Conservation (phyloP, 2,329 filamentous ascomycete species). For the Monosporascus ibericus region DNA sequence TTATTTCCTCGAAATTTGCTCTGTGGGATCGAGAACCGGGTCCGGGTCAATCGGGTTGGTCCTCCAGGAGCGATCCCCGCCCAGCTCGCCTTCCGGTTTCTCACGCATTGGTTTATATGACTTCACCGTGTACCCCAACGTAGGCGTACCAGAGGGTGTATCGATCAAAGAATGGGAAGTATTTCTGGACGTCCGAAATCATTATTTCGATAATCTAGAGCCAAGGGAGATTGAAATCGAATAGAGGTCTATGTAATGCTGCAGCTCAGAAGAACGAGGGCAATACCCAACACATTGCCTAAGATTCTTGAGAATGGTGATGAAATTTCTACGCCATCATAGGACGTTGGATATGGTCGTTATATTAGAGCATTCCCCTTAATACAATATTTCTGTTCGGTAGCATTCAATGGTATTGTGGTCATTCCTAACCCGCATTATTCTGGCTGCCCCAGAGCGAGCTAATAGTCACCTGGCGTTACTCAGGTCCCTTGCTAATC, state of each 20-base stretch:
- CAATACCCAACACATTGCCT: too few species aligned
- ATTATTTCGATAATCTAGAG: neutral
- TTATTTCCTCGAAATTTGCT: neutral
- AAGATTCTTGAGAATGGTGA: too few species aligned
- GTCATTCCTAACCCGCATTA: too few species aligned
- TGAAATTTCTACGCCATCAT: too few species aligned
- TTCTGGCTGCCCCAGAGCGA: too few species aligned
- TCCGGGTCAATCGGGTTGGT: neutral
- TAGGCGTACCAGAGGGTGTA: neutral
- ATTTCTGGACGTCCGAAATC: neutral
- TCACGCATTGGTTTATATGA: neutral
- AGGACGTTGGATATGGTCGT: too few species aligned
- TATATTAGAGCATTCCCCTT: too few species aligned
- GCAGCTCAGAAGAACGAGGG: too few species aligned
- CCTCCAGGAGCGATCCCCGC: neutral
- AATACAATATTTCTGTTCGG: too few species aligned
- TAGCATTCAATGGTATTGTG: too few species aligned
- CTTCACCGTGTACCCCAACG: neutral
- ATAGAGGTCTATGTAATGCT: neutral
- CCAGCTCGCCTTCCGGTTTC: neutral
- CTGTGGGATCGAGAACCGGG: neutral
- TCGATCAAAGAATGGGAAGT: neutral
- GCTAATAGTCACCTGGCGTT: too few species aligned
- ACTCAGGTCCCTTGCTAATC: too few species aligned
- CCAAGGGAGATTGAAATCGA: neutral